Evolutionary conservation across 2,329 filamentous ascomycete species (phyloP).

Genomic region (Aspergillus alliaceus): DNA sequence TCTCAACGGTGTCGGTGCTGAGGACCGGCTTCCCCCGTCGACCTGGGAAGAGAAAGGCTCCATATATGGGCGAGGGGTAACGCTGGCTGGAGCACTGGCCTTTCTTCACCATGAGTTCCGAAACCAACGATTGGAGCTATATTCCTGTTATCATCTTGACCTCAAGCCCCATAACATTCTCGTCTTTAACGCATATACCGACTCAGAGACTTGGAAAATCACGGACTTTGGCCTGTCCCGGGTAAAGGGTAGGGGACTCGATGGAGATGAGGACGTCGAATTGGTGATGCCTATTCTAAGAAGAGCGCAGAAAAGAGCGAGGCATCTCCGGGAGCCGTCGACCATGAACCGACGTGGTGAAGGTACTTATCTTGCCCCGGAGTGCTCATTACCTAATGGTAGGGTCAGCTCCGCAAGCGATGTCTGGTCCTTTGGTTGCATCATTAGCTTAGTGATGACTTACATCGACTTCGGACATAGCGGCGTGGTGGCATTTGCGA

Average conservation of each 20-base stretch:
- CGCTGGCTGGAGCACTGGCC: conserved; percentile 36
- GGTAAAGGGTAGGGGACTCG: conserved; percentile 29
- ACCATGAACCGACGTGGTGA: conserved; percentile 14
- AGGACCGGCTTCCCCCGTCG: conserved; percentile 9
- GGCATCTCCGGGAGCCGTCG: conserved; percentile 9
- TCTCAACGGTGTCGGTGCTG: conserved; percentile 26
- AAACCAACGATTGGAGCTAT: conserved; percentile 16
- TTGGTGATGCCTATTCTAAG: not conserved
- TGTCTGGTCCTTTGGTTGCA: conserved; percentile 45
- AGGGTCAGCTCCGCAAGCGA: conserved; percentile 39
- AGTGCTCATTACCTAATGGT: conserved; percentile 22
- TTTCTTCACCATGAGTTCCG: conserved; percentile 41
- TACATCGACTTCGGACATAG: conserved; percentile 35
- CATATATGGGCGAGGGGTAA: conserved; percentile 29
- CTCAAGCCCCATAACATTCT: conserved; percentile 43
- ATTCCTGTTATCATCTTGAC: conserved; percentile 46
- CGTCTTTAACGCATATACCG: conserved; percentile 17
- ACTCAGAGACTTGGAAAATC: conserved; percentile 36
- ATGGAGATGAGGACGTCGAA: conserved; percentile 15
- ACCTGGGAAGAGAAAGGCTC: conserved; percentile 19
- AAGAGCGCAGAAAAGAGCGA: conserved; percentile 1
- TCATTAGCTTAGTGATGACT: conserved; percentile 40
- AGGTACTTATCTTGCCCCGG: conserved; percentile 42
- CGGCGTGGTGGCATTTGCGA: conserved; percentile 23
- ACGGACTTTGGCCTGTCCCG: conserved; percentile 46